Conservation (phyloP, 2,329 filamentous ascomycete species). For the Epichloe sp. region DNA sequence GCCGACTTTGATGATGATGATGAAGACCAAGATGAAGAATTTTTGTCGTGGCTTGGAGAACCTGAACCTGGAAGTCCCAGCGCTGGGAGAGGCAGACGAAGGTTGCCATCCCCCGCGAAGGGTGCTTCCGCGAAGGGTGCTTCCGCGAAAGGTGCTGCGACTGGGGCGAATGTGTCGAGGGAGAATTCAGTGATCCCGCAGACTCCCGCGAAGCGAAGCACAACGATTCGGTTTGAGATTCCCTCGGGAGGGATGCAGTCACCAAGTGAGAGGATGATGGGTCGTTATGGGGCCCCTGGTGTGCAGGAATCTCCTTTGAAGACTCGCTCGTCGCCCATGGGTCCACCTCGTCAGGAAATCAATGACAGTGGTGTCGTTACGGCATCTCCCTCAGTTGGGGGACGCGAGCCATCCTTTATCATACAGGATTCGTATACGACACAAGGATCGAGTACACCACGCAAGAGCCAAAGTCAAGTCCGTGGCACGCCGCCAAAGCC, state of each 20-base stretch:
- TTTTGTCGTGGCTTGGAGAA: slow-evolving; percentile 20
- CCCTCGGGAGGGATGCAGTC: slow-evolving; percentile 27
- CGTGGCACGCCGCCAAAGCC: neutral
- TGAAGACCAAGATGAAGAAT: slow-evolving; percentile 15
- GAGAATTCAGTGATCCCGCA: slow-evolving; percentile 27
- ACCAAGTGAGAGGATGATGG: slow-evolving; percentile 27
- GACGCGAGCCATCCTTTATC: slow-evolving; percentile 18
- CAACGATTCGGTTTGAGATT: slow-evolving; percentile 23
- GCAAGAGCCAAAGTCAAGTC: slow-evolving; percentile 11
- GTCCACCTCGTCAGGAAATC: slow-evolving; percentile 10
- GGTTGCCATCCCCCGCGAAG: neutral
- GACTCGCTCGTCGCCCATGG: slow-evolving; percentile 18
- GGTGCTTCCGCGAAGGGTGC: neutral
- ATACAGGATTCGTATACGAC: slow-evolving; percentile 34
- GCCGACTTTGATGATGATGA: slow-evolving; percentile 30
- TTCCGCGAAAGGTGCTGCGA: neutral
- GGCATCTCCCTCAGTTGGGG: slow-evolving; percentile 9
- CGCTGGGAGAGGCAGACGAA: slow-evolving; percentile 6
- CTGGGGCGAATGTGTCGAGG: slow-evolving; percentile 7
- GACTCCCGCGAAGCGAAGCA: slow-evolving; percentile 23
- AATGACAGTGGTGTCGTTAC: slow-evolving; percentile 11
- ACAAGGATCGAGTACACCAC: slow-evolving; percentile 18
- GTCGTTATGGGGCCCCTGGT: slow-evolving; percentile 24
- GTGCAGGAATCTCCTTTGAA: slow-evolving; percentile 25
- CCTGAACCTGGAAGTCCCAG: slow-evolving; percentile 15